Percentiles rank a stretch among this genome's conserved stretches.
phyloP scores from a whole-genome alignment of 2,329 filamentous ascomycete genomes.

The Colletotrichum chlorophyti region DNA sequence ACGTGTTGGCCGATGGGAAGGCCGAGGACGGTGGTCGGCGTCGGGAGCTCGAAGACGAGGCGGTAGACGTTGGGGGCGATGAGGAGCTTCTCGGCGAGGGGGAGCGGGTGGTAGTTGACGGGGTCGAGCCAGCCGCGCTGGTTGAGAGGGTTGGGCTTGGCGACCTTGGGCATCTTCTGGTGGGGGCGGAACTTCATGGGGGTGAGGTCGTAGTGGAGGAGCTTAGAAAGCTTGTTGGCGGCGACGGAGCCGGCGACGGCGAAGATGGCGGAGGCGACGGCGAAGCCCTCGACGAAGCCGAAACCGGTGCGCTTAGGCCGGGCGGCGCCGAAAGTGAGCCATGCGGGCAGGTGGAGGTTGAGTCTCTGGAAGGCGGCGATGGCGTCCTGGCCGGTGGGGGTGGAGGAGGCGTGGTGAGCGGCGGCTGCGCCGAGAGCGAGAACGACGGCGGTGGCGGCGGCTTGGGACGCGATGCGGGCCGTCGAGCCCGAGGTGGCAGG shows the following conservation, averaged over 20 bases:
- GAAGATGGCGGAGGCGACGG: constrained; percentile 42
- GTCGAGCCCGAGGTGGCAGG: constrained; percentile 7
- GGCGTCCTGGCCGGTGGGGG: constrained; percentile 20
- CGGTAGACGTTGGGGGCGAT: constrained; percentile 53
- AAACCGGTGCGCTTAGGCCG: constrained; percentile 31
- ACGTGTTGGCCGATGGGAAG: constrained; percentile 65
- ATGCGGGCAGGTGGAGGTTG: constrained; percentile 19
- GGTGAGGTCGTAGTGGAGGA: constrained; percentile 40
- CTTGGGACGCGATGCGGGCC: constrained; percentile 18
- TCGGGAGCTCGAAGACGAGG: constrained; percentile 56
- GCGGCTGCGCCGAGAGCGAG: constrained; percentile 31
- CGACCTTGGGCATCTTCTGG: constrained; percentile 45
- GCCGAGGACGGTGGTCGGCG: constrained; percentile 50
- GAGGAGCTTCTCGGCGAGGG: constrained; percentile 46
- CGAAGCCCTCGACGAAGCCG: constrained; percentile 45
- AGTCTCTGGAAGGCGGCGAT: constrained; percentile 27
- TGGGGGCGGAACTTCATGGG: constrained; percentile 45
- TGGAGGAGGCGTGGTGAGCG: constrained; percentile 31
- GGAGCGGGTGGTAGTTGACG: constrained; percentile 52
- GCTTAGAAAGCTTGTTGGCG: constrained; percentile 36
- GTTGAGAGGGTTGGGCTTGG: constrained; percentile 46
- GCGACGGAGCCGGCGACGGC: constrained; percentile 40
- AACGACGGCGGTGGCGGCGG: constrained; percentile 30
- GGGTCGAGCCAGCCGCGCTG: constrained; percentile 57
- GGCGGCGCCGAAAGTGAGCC: constrained; percentile 7